These are phyloP conservation scores for Extremus antarcticus DNA, from an alignment of 495 filamentous ascomycete species.

Conservation along the genomic window DNA sequence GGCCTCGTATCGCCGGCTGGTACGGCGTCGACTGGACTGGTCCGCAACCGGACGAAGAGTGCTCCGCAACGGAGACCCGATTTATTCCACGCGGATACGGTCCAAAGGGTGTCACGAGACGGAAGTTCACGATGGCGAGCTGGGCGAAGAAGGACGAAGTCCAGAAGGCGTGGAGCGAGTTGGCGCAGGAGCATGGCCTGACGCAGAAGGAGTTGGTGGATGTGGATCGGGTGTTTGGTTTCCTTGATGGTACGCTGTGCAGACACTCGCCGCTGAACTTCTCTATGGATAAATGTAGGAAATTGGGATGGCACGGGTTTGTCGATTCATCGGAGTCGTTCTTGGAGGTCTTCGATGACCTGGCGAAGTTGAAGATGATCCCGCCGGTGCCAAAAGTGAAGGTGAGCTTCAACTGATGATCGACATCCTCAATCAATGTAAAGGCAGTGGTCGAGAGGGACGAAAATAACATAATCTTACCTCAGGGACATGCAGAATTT, in stretches of 20 bases:
- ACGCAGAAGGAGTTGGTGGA: constrained; percentile 26
- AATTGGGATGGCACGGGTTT: constrained; percentile 34
- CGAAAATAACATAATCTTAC: too few species aligned
- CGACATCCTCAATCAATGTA: too few species aligned
- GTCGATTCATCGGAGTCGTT: constrained; percentile 33
- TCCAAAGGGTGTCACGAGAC: constrained; percentile 21
- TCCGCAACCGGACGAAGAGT: constrained; percentile 21
- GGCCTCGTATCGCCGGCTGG: constrained; percentile 37
- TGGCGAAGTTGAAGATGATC: constrained; percentile 29
- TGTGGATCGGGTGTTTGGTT: constrained; percentile 27
- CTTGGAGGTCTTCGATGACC: constrained; percentile 29
- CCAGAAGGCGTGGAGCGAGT: constrained; percentile 33
- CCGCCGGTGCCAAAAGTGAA: constrained; percentile 23
- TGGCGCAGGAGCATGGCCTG: constrained; percentile 23
- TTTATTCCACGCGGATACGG: constrained; percentile 18
- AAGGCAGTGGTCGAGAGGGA: too few species aligned
- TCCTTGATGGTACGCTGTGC: constrained; percentile 24
- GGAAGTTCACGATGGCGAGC: constrained; percentile 32
- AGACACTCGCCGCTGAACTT: constrained; percentile 16
- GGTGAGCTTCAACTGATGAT: constrained; percentile 19
- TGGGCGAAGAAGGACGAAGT: constrained; percentile 40
- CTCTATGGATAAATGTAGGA: constrained; percentile 33
- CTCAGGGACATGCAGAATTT: too few species aligned
- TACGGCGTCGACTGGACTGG: constrained; percentile 30
- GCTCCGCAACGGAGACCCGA: constrained; percentile 14